Conservation (phyloP, 2,329 filamentous ascomycete genomes). For the Aspergillus neotritici region DNA sequence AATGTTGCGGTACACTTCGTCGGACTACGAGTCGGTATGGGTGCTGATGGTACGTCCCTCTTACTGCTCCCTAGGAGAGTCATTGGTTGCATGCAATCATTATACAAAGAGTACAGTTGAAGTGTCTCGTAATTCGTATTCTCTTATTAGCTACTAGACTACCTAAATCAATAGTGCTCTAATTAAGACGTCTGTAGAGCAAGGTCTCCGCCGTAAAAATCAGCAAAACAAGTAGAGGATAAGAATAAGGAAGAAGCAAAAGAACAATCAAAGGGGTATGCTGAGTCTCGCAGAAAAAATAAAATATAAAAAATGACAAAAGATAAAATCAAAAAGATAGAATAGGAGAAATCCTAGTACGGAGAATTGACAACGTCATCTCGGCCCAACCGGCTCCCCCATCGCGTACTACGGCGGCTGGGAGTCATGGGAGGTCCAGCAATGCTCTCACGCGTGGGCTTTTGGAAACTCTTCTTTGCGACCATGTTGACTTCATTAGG, state of each 20-base stretch:
- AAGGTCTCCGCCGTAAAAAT: conserved; percentile 1
- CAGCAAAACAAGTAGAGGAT: conserved; percentile 3
- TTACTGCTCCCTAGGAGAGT: conserved; percentile 10
- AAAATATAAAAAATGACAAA: conserved; percentile 10
- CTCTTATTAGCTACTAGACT: conserved; percentile 8
- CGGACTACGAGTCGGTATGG: too few relatives aligned
- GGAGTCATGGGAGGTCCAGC: conserved; percentile 52
- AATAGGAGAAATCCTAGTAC: conserved; percentile 39
- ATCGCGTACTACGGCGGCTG: conserved; percentile 32
- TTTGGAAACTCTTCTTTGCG: conserved; percentile 74
- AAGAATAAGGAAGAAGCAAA: conserved; percentile 5
- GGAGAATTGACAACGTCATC: conserved; percentile 79
- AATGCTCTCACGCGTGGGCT: conserved; percentile 90
- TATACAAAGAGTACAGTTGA: too few relatives aligned
- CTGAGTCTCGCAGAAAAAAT: conserved; percentile 14
- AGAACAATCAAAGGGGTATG: conserved; percentile 26
- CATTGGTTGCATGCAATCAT: conserved; percentile 4
- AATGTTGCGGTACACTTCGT: too few relatives aligned
- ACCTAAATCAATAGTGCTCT: conserved; percentile 2
- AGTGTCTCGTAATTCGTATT: conserved; percentile 5
- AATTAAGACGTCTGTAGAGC: conserved; percentile 1
- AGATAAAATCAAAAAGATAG: conserved; percentile 6
- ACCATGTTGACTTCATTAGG: conserved; percentile 99
- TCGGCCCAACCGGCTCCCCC: conserved; percentile 53
- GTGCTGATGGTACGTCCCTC: neutral